Percentiles rank a stretch among this genome's conserved stretches.
Evolutionary conservation across 78 protist genomes (phyloP).

Genomic region (Bodo saltans): DNA sequence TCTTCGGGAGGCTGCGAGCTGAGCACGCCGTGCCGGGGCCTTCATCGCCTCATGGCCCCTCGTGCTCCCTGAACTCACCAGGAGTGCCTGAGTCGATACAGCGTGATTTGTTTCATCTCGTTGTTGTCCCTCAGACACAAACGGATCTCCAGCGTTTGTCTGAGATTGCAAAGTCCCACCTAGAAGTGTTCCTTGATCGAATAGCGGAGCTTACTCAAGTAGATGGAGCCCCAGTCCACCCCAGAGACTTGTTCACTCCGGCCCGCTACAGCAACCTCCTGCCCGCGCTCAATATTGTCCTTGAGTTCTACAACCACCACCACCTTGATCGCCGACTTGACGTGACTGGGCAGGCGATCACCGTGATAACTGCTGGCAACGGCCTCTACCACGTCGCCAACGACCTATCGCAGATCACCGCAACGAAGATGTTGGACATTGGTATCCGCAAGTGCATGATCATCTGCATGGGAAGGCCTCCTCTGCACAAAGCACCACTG

Average conservation of each 20-base stretch:
- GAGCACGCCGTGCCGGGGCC: too few species aligned
- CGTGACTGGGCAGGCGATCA: not conserved
- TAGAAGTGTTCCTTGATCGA: too few species aligned
- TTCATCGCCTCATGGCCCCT: too few species aligned
- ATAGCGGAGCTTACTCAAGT: too few species aligned
- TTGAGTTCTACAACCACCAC: not conserved
- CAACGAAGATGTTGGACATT: not conserved
- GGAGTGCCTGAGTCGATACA: too few species aligned
- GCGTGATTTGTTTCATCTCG: too few species aligned
- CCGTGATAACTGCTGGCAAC: not conserved
- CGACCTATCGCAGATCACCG: not conserved
- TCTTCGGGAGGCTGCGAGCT: too few species aligned
- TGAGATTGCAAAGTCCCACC: too few species aligned
- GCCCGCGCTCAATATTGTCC: not conserved
- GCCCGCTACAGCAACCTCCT: not conserved
- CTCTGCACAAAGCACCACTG: not conserved
- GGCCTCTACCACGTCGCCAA: not conserved
- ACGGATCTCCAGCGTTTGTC: too few species aligned
- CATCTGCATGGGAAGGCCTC: not conserved
- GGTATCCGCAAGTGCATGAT: not conserved
- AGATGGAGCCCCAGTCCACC: too few species aligned
- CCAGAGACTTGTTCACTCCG: not conserved
- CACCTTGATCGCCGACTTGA: not conserved
- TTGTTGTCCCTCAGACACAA: too few species aligned
- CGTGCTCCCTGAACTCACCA: too few species aligned